These are phyloP conservation scores for Syncephalastrum monosporum DNA, from an alignment of 371 early-diverging fungal species.

Conservation along the genomic window DNA sequence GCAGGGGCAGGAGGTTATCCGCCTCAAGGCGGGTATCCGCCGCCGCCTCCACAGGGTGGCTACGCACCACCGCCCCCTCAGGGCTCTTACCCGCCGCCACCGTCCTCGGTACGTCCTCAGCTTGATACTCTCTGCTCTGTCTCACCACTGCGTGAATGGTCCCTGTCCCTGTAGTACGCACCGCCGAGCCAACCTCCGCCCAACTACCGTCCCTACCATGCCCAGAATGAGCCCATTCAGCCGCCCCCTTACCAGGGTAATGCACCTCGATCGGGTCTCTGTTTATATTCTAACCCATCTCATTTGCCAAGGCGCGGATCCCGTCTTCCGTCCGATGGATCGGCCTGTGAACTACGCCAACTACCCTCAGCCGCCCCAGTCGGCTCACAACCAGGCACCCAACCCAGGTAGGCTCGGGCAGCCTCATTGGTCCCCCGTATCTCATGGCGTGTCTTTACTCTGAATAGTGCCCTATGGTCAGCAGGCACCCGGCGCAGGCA, in stretches of 20 bases:
- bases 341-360: slow-evolving; percentile 17
- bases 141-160: too few species aligned
- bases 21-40: slow-evolving; percentile 18
- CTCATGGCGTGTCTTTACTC: too few species aligned
- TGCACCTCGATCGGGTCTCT: background rate
- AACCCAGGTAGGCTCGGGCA: slow-evolving; percentile 18
- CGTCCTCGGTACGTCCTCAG: background rate
- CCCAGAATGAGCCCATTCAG: slow-evolving; percentile 12
- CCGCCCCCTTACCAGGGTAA: slow-evolving; percentile 21
- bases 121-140: too few species aligned
- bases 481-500: slow-evolving; percentile 21
- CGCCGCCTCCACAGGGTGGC: slow-evolving; percentile 13
- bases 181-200: slow-evolving; percentile 14
- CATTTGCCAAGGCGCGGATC: slow-evolving; percentile 19
- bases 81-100: slow-evolving; percentile 6
- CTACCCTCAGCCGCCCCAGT: slow-evolving; percentile 26
- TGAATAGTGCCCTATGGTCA: slow-evolving; percentile 1
- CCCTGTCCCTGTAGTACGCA: slow-evolving; percentile 12
- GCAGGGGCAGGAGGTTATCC: slow-evolving; percentile 10
- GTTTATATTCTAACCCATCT: background rate
- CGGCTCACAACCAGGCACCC: slow-evolving; percentile 18
- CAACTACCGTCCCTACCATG: slow-evolving; percentile 11
- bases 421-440: too few species aligned
- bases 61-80: slow-evolving; percentile 2
- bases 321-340: slow-evolving; percentile 22